Base-by-base conservation (phyloP, 2,329 filamentous ascomycete genomes). In the Neoscytalidium dimidiatum region DNA sequence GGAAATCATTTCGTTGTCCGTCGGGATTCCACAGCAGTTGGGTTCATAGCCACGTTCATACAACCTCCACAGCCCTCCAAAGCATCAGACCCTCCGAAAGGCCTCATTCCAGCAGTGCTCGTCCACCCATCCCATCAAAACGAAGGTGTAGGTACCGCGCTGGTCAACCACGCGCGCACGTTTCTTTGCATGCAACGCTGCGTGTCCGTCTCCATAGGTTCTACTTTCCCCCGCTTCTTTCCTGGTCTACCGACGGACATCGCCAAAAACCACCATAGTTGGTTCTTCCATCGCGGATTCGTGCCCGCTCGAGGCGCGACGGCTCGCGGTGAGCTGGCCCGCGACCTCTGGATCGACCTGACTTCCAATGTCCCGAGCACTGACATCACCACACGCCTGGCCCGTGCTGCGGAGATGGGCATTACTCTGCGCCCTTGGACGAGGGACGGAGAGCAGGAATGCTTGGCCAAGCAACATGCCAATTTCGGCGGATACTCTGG, bases 211-310 rank as follows among this genome's bases (percentile, higher is more conserved):
- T 49, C 58, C 29, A 49, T 62, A 43, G 44, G 58, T 44, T 62
- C 58, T 31, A 21, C 58, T 31, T 51, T 62, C 31, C 58, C 58
- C 2, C 58, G 58, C 46, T 62, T 62, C 46, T 62, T 62, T 44
- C 58, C 58, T 17, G 58, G 43, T 11, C 58, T 62, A 28, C 58
- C 58, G 0, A 28, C 14, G 44, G 28, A 28, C 58, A 49, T 62
- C 43, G 19, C 14, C 0, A 14, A 29, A 0, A 2, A 17, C 2
- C 31, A 51, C 19, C 31, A 31, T n/a, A n/a, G 5, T 21, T 62
- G 19, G 17, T 62, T 62, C 58, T 8, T 19, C 19, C 43, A 46
- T 29, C 58, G 58, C 23, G 58, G 58, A 29, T 62, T 51, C 46
- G 8, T 35, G 7, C 29, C 58, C 31, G n/a, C 38, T 28, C 38